Percentiles rank a stretch among this genome's conserved stretches.
These are phyloP conservation scores for Micromonas pusilla DNA, from an alignment of 139 green algal species.

Conservation along the genomic window DNA sequence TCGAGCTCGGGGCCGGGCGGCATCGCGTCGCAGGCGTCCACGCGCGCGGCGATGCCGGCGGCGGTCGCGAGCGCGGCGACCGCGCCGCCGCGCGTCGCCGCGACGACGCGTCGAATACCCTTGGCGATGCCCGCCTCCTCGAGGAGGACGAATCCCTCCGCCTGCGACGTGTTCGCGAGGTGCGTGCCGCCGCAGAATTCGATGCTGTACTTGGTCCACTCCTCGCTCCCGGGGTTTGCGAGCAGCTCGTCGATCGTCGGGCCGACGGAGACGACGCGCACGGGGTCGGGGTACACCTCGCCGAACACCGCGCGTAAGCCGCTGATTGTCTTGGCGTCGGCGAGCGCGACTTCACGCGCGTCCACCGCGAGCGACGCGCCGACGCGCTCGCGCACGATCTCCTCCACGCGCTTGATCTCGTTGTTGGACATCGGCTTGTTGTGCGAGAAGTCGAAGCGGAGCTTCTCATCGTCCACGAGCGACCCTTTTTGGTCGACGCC, in stretches of 20 bases:
- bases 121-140: slow-evolving; percentile 94
- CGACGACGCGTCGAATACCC: slow-evolving; percentile 81
- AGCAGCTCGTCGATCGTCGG: slow-evolving; percentile 78
- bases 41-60: background rate
- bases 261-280: slow-evolving; percentile 89
- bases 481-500: slow-evolving; percentile 95
- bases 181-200: slow-evolving; percentile 99
- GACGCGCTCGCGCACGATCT: slow-evolving; percentile 43
- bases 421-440: slow-evolving; percentile 44
- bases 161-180: slow-evolving; percentile 73
- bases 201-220: slow-evolving; percentile 54
- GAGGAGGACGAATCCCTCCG: slow-evolving; percentile 82
- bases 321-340: slow-evolving; percentile 71
- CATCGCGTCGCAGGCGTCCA: background rate
- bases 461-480: slow-evolving; percentile 79
- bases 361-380: slow-evolving; percentile 53
- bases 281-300: slow-evolving; percentile 95
- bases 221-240: slow-evolving; percentile 49
- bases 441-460: slow-evolving; percentile 98
- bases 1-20: background rate
- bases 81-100: slow-evolving; percentile 55
- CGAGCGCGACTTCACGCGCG: slow-evolving; percentile 73
- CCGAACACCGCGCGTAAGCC: slow-evolving; percentile 92
- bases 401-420: slow-evolving; percentile 42
- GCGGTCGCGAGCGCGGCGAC: background rate